Conservation (phyloP, 176 grass and related monocot species). For the Eragrostis nindensis region DNA sequence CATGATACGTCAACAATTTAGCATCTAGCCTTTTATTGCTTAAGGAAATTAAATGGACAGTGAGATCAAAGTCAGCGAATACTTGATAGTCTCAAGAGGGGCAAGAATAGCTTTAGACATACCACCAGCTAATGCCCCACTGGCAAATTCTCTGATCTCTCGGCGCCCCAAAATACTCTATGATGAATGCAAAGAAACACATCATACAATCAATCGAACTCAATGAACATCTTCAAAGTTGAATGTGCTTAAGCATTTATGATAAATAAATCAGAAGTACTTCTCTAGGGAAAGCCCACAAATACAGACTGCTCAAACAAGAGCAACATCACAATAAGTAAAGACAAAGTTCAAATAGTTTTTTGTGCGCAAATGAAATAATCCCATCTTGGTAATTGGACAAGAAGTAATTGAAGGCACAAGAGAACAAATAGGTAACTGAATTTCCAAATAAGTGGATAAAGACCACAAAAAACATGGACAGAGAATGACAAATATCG, state of each 20-base stretch:
- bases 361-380: background rate
- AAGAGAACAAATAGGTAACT: background rate
- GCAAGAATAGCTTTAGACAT: constrained; percentile 93
- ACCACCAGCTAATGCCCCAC: constrained; percentile 83
- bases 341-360: background rate
- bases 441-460: constrained; percentile 18
- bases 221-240: constrained; percentile 1
- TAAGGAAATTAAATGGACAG: constrained; percentile 4
- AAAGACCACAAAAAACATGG: background rate
- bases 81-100: constrained; percentile 88
- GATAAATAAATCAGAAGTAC: background rate
- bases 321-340: background rate
- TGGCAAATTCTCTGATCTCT: constrained; percentile 76
- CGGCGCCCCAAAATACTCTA: constrained; percentile 62
- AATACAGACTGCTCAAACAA: constrained; percentile 4
- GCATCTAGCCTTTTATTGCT: background rate
- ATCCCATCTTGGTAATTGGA: constrained; percentile 24
- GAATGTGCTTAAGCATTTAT: background rate
- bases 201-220: constrained; percentile 32
- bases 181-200: background rate
- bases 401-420: background rate
- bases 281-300: constrained; percentile 4
- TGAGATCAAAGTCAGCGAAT: constrained; percentile 7
- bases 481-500: background rate
- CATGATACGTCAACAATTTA: background rate